phyloP scores from a whole-genome alignment of 768 basidiomycete species.

The Pisolithus sp. region DNA sequence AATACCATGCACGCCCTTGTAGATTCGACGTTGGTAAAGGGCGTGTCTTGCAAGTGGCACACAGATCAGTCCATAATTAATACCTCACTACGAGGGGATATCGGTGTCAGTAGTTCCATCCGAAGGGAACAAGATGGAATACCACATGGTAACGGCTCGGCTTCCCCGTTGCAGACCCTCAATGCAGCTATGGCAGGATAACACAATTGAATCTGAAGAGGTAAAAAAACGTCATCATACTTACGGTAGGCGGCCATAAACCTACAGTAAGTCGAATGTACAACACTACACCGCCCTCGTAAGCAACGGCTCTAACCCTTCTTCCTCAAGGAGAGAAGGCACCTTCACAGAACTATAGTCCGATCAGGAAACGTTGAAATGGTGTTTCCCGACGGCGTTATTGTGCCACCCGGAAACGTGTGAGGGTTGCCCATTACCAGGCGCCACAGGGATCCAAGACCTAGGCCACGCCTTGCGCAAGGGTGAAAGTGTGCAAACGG shows the following conservation, averaged over 20 bases:
- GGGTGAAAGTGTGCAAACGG: not conserved
- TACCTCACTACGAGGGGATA: not conserved
- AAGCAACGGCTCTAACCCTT: not conserved
- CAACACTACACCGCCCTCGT: not conserved
- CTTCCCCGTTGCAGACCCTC: no score
- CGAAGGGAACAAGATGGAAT: not conserved
- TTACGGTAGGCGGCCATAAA: no score
- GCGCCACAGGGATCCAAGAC: not conserved
- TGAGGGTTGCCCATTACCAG: not conserved
- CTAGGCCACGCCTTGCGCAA: not conserved
- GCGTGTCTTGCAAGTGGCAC: not conserved
- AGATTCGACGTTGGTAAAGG: not conserved
- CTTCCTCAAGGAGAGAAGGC: not conserved
- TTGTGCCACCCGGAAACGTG: not conserved
- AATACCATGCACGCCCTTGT: not conserved
- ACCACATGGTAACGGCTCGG: not conserved
- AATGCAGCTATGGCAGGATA: no score
- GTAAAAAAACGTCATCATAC: no score
- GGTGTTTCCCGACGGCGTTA: not conserved
- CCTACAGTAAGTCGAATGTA: not conserved
- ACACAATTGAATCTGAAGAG: no score
- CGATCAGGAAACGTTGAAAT: constrained; percentile 1
- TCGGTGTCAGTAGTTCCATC: not conserved
- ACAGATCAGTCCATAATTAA: not conserved
- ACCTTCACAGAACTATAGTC: not conserved